Evolutionary conservation across 352 stramenopile species (phyloP), one percentile per base, ranked within the genome.

Genomic region (Phytophthora pseudosyringae): DNA sequence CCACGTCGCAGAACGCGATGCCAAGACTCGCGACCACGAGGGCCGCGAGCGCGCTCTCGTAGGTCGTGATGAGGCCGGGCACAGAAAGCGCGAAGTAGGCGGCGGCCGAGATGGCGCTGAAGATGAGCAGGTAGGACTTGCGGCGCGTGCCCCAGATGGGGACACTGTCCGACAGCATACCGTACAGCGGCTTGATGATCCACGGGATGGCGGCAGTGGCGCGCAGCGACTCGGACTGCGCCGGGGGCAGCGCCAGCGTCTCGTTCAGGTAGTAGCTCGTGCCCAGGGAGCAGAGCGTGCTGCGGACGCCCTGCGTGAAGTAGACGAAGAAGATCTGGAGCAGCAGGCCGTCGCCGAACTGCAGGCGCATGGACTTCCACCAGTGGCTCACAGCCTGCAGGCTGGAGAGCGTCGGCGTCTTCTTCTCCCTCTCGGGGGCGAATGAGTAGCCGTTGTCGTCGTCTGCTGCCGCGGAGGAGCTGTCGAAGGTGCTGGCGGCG

Each of bases 301-400:
- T 89, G 45, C 83, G 83, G 36, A 93, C 79, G 26, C 83, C 83
- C 61, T 93, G 83, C 15, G 83, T 93, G 45, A 91, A 93, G 80
- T 93, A 93, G 10, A 93, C 83, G 48, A 90, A 93, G 73, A 93
- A 93, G 40, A 93, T 90, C 64, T 93, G 83, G 21, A 90, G 69
- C 67, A 93, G 62, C 28, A 93, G 61, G 5, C 64, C 78, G 59
- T 90, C 78, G 28, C 81, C 83, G 50, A 90, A 91, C 58, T 93
- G 81, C 44, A 81, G 31, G 0, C 80, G 81, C 75, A 91, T 75
- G 36, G 79, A 74, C 36, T 69, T 65, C 69, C 76, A 90, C 83
- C 83, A 93, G 43, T 86, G 74, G 35, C 72, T 9, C 10, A 89
- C 65, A 5, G 69, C 63, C 43, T 83, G 71, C 12, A 80, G 16